These are phyloP conservation scores for Tolypocladium cylindrosporum DNA, from an alignment of 2,329 filamentous ascomycete species.

Conservation along the genomic window DNA sequence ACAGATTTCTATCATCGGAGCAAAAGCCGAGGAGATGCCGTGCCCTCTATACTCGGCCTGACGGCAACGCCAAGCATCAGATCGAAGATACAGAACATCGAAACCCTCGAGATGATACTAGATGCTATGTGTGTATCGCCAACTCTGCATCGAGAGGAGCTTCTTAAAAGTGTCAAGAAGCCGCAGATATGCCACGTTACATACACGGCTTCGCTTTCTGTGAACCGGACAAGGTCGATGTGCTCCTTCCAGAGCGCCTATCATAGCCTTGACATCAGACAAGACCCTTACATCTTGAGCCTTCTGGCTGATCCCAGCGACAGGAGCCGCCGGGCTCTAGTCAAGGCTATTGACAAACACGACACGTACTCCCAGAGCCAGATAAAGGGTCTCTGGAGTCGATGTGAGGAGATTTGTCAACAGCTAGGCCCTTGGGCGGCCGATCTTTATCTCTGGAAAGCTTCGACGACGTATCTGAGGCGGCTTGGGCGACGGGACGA, in stretches of 20 bases:
- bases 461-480: conserved; percentile 26
- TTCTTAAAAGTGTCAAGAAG: conserved; percentile 58
- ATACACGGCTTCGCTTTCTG: conserved; percentile 15
- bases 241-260: conserved; percentile 30
- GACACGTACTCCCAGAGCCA: conserved; percentile 45
- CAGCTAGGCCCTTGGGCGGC: conserved; percentile 61
- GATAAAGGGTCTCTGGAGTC: conserved; percentile 42
- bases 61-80: conserved; percentile 70
- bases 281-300: conserved; percentile 50
- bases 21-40: conserved; percentile 21
- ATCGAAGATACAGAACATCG: conserved; percentile 43
- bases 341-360: conserved; percentile 26
- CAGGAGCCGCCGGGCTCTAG: conserved; percentile 26
- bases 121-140: conserved; percentile 62
- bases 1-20: conserved; percentile 53
- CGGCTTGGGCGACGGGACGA: conserved; percentile 9
- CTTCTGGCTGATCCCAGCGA: conserved; percentile 33
- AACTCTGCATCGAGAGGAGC: conserved; percentile 55
- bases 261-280: conserved; percentile 37
- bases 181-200: conserved; percentile 39
- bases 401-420: conserved; percentile 36
- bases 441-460: conserved; percentile 51
- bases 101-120: conserved; percentile 57
- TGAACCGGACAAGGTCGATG: conserved; percentile 27
- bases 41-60: conserved; percentile 66